Evolutionary conservation across 1,284 basidiomycete genomes (phyloP).

Genomic region (Ganoderma lucidum): DNA sequence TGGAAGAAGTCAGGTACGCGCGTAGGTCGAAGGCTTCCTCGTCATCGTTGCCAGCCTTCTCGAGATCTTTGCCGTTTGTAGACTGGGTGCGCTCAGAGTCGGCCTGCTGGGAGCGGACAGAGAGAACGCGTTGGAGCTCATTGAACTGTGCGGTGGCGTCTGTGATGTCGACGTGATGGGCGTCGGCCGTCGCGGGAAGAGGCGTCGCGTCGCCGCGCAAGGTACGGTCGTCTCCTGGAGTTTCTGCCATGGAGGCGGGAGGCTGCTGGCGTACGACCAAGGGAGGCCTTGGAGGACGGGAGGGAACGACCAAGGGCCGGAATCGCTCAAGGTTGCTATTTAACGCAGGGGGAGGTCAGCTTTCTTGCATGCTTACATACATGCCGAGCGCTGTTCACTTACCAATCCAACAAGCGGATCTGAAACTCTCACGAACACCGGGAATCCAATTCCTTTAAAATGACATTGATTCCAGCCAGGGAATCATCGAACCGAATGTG

Average conservation of each 20-base stretch:
- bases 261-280: slow-evolving; percentile 5
- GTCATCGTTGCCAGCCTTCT: slow-evolving; percentile 58
- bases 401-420: background rate
- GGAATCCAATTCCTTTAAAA: background rate
- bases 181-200: slow-evolving; percentile 37
- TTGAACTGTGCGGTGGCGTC: slow-evolving; percentile 63
- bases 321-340: background rate
- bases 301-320: slow-evolving; percentile 1
- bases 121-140: slow-evolving; percentile 52
- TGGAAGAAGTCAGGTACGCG: slow-evolving; percentile 77
- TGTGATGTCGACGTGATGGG: slow-evolving; percentile 52
- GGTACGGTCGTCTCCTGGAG: slow-evolving; percentile 42
- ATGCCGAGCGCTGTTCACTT: slow-evolving; percentile 1
- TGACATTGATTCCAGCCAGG: background rate
- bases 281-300: slow-evolving; percentile 14
- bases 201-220: slow-evolving; percentile 35
- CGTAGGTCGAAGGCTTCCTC: slow-evolving; percentile 71
- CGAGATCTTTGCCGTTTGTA: slow-evolving; percentile 45
- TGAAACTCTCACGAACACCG: background rate
- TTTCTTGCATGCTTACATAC: background rate
- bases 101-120: slow-evolving; percentile 33
- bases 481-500: background rate
- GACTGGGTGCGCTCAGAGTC: slow-evolving; percentile 29
- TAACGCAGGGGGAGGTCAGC: slow-evolving; percentile 5
- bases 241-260: slow-evolving; percentile 36